Base-by-base conservation (phyloP, 2,329 filamentous ascomycete genomes). In the Fusarium equiseti region DNA sequence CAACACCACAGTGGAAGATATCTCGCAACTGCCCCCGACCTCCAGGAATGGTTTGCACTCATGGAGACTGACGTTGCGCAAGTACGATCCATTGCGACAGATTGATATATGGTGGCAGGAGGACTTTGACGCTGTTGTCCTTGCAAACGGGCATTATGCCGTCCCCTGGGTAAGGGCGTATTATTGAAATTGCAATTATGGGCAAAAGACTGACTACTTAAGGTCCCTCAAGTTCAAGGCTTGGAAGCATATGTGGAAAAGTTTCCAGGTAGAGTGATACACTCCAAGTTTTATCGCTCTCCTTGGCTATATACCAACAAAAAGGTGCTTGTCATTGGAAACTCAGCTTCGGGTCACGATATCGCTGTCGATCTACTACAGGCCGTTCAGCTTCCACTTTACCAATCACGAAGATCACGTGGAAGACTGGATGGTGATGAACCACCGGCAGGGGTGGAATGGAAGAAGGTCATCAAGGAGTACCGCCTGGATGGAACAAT, bases 51-150 rank as follows among this genome's bases (percentile, higher is more conserved):
- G 45, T 0, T 69, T 81, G 11, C 69, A 60, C 4, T n/a, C 76
- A 13, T 88, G 86, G 86, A 83, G 78, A 26, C 70, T 88, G 15
- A 85, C 82, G 0, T 77, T 88, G 3, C 78, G 86, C 12, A 82
- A 81, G 61, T 77, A 85, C 44, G 84, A 88, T 53, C 68, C 79
- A 0, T 70, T 79, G 2, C 77, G 79, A 3, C 76, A 81, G 11
- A 78, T 85, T 0, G 86, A 89, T 59, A 48, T 82, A 2, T 88
- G 86, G 86, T 87, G 86, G 85, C 79, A 84, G 50, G 85, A 88
- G 29, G 69, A 76, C 0, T 88, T 87, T 32, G 82, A 84, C 48
- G 83, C 82, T 1, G 79, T 84, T 0, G 59, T 84, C 3, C 61
- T 84, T 4, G 82, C 82, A 2, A 84, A 83, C 13, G 83, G 83